Base-by-base conservation (phyloP, 345 rosid species). In the Xanthoceras sorbifolium region DNA sequence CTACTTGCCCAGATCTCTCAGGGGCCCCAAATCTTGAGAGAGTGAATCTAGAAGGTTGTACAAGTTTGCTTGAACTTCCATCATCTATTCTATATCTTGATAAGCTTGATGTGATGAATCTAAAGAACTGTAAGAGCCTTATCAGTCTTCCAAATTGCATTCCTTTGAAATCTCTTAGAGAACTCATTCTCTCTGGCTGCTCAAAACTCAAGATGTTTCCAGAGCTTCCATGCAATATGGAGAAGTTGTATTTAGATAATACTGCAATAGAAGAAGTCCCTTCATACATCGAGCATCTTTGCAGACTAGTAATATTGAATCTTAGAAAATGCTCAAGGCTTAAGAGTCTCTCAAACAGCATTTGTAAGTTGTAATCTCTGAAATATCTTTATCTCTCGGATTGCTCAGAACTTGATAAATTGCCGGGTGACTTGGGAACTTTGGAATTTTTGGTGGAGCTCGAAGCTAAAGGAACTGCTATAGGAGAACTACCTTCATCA, bases 71-170 rank as follows among this genome's bases (percentile, higher is more conserved):
- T 18, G 50, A 81, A 40, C 29, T 81, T 31, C 66, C 38, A 36
- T 36, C 68, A 12, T 71, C 78, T 10, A 67, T 81, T 62, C 54
- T 78, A 67, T 22, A 1, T 50, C 67, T 77, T 4, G 42, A 40
- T 40, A 69, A 34, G 61, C 74, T 72, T 29, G 7, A 23, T 1
- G 0, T 0, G 4, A 29, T 81, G 38, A 68, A 36, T 3, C 32
- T 81, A 32, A 60, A n/a, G 26, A 52, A 10, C 0, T 81, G 84
- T 36, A n/a, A 14, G 29, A n/a, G 62, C 10, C 84, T 81, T 12
- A 11, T 1, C 3, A 36, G 6, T 54, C 59, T 81, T 67, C 81
- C 84, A 1, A 28, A 7, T 20, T 20, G 32, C 34, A 63, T 73
- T 25, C 36, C 68, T 22, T 29, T 74, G 34, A 50, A 62, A 18